phyloP scores from a whole-genome alignment of 192 early-diverging fungal genomes.

The Coemansia sp. region DNA sequence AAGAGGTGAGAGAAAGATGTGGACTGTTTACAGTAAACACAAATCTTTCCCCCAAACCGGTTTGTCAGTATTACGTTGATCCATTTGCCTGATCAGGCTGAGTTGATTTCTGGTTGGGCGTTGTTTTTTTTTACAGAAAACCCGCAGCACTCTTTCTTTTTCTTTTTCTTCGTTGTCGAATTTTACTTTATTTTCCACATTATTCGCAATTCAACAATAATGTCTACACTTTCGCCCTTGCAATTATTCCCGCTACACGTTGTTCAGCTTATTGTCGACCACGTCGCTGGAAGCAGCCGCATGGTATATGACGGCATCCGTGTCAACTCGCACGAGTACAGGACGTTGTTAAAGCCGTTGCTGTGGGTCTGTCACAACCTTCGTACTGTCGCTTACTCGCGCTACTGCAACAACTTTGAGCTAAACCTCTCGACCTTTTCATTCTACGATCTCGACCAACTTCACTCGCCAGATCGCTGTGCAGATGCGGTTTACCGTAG shows the following conservation, averaged over 20 bases:
- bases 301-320: neutral
- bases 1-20: no score
- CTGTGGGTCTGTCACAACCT: neutral
- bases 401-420: neutral
- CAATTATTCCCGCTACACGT: neutral
- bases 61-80: no score
- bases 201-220: no score
- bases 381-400: neutral
- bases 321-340: neutral
- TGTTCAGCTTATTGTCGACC: neutral
- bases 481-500: neutral
- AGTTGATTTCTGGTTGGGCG: no score
- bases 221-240: neutral
- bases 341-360: neutral
- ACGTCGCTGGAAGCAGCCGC: neutral
- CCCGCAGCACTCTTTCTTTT: no score
- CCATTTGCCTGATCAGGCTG: no score
- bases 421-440: neutral
- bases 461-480: neutral
- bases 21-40: no score
- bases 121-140: no score
- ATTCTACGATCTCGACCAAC: neutral
- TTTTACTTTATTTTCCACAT: no score
- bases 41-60: no score
- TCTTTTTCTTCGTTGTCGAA: no score